These are phyloP conservation scores for Russula olivacea DNA, from an alignment of 768 basidiomycete genomes.

Conservation along the genomic window DNA sequence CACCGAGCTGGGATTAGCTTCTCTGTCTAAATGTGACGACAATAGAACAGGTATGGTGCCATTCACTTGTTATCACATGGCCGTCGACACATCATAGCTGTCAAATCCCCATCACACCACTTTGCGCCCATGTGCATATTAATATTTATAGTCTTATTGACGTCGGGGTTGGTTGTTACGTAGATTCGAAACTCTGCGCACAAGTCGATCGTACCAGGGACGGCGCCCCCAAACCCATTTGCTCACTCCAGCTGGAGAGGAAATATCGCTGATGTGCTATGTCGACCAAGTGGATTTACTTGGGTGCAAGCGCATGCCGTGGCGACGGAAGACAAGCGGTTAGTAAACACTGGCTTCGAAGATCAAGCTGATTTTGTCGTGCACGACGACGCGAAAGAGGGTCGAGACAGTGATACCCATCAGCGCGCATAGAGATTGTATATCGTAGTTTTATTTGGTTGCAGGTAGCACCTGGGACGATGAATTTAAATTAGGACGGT, in stretches of 20 bases:
- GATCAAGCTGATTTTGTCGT: constrained; percentile 19
- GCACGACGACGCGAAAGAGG: constrained; percentile 20
- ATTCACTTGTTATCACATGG: constrained; percentile 21
- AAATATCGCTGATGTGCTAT: constrained; percentile 72
- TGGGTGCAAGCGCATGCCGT: constrained; percentile 64
- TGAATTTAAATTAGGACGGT: constrained; percentile 3
- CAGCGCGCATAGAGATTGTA: background rate
- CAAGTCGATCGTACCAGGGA: constrained; percentile 55
- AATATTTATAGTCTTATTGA: constrained; percentile 14
- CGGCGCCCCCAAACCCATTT: constrained; percentile 79
- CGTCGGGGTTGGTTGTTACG: constrained; percentile 20
- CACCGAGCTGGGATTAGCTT: constrained; percentile 42
- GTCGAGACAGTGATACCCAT: constrained; percentile 1
- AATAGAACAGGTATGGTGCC: constrained; percentile 73
- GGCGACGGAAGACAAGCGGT: constrained; percentile 66
- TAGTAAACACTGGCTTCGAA: constrained; percentile 63
- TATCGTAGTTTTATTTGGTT: background rate
- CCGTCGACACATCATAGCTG: constrained; percentile 4
- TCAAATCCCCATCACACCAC: constrained; percentile 14
- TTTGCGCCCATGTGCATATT: constrained; percentile 17
- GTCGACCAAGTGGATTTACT: constrained; percentile 72
- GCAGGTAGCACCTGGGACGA: background rate
- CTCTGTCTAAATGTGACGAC: constrained; percentile 85
- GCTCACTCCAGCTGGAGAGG: constrained; percentile 69
- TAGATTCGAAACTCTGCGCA: constrained; percentile 86